Conservation (phyloP, 371 early-diverging fungal genomes). For the Zychaea mexicana region DNA sequence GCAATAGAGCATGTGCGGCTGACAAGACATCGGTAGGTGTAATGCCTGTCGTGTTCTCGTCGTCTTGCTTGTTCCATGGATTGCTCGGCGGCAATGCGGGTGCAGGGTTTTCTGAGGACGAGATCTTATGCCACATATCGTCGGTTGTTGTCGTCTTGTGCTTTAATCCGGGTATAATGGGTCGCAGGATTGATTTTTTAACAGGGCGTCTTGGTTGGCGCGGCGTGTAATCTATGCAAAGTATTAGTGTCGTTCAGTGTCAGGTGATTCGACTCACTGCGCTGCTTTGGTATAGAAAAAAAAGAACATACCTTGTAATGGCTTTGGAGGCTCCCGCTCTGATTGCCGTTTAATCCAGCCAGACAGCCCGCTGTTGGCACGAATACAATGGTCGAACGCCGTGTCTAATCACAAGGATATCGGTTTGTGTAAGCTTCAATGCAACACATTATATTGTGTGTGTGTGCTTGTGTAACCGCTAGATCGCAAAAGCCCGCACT, state of each 20-base stretch:
- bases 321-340: slow-evolving; percentile 10
- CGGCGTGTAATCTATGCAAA: slow-evolving; percentile 21
- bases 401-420: no score
- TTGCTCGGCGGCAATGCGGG: neutral
- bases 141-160: slow-evolving; percentile 5
- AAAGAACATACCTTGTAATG: slow-evolving; percentile 22
- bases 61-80: neutral
- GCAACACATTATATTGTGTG: neutral
- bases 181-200: slow-evolving; percentile 25
- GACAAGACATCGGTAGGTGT: slow-evolving; percentile 37
- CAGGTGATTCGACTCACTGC: no score
- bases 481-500: neutral
- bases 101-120: slow-evolving; percentile 4
- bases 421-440: neutral
- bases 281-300: no score
- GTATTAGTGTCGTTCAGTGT: no score
- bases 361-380: slow-evolving; percentile 43
- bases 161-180: slow-evolving; percentile 17
- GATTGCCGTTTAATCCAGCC: slow-evolving; percentile 34
- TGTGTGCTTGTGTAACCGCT: neutral
- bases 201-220: slow-evolving; percentile 12
- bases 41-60: neutral
- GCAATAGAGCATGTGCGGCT: slow-evolving; percentile 36
- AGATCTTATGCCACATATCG: slow-evolving; percentile 9
- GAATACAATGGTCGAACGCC: slow-evolving; percentile 45